Base-by-base conservation (phyloP, 2,329 filamentous ascomycete species). In the Colletotrichum salicis region DNA sequence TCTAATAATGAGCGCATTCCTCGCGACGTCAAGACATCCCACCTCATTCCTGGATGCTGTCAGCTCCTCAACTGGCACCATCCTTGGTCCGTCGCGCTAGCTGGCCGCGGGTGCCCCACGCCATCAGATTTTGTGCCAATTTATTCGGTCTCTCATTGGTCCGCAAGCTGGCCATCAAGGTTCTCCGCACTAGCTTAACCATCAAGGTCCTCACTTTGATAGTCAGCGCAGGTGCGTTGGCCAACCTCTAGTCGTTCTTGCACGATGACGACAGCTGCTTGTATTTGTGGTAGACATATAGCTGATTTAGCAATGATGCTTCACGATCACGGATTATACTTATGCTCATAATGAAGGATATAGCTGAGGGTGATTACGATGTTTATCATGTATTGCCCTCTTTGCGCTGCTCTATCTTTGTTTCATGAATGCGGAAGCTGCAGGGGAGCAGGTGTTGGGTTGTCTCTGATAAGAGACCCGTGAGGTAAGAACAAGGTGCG, bases 151-250 rank as follows among this genome's bases (percentile, higher is more conserved):
- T 37, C 31, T 58, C 24, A 71, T 69, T 69, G 69, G 69, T 31
- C 35, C 10, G 11, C 15, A 13, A 24, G 15, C 8, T 60, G 48
- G 55, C 70, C 70, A 64, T 72, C 70, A 64, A 56, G 65, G 70
- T 72, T 64, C 70, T 72, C 65, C 70, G 45, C 60, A 52, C 69
- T 70, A 72, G 65, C 19, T 69, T 54, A 19, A 37, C 70, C 70
- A 72, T 72, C 70, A 69, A 63, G 70, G 70, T 72, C 54, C 70
- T 64, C 70, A 55, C 6, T 37, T 54, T 63, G 4, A 52, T 48
- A n/a, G 7, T 48, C 41, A 10, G 19, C 19, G 41, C 41, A 48
- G 7, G 41, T 48, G 41, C 41, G 41, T 48, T 48, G 41, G 41
- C 41, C 15, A 19, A 48, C 41, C 7, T 48, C 41, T 3, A 48